Base-by-base conservation (phyloP, 2,329 filamentous ascomycete genomes). In the Colletotrichum simmondsii region DNA sequence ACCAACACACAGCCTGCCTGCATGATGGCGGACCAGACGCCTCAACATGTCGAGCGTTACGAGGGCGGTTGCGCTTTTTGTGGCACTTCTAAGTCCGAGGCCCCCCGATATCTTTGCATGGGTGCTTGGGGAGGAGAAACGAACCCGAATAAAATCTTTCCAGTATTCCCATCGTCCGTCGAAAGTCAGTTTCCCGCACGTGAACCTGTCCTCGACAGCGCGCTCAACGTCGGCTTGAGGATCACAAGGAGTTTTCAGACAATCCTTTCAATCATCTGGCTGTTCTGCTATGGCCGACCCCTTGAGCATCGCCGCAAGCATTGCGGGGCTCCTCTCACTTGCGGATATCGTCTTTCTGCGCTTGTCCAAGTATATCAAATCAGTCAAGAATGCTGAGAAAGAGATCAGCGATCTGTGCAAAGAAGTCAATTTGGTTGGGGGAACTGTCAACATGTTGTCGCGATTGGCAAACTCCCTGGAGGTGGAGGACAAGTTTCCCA, bases 231-330 rank as follows among this genome's bases (percentile, higher is more conserved):
- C 16, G 7, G 37, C 37, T 19, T 42, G 14, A 42, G 14, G 37
- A 19, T 19, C 37, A 42, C 5, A 3, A 42, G 14, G 16, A 42
- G 16, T 16, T 42, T 42, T 3, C 37, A 16, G 14, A 37, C 35
- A 37, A 16, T 2, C 6, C 1, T 16, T 37, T 37, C 35, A 16
- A 16, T 6, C 2, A 10, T 4, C 5, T 2, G 14, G 1, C 5
- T 37, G 14, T 7, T 12, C 28, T 3, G 11, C 4, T 6, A 70
- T 65, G 67, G 26, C 61, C 0, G 63, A 71, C 16, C 68, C 68
- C 1, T 16, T 71, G 12, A 56, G 30, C 12, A 68, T 71, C 10
- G 52, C 68, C 3, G 68, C 68, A 2, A 71, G 68, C n/a, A 71
- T 71, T 1, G 64, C 68, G 1, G 68, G 68, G 0, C 56, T 71